Base-by-base conservation (phyloP, 2,329 filamentous ascomycete species). In the Rutstroemia sp. region DNA sequence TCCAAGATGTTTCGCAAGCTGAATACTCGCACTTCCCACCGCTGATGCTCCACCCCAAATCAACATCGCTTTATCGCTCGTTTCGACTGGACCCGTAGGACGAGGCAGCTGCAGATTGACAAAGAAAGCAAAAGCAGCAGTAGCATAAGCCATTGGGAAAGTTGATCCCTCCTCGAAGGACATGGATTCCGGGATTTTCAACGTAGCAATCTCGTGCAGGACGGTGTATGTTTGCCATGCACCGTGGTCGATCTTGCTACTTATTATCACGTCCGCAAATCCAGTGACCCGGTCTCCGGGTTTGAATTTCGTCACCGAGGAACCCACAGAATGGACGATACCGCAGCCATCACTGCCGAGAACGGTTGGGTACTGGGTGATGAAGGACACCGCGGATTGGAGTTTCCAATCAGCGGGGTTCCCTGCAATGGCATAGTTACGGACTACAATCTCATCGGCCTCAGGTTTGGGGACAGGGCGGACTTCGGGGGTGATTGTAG, bases 181-280 rank as follows among this genome's bases (percentile, higher is more conserved):
- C 30, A 68, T 60, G 17, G 14, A 55, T 23, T 64, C 60, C 2
- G 65, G 67, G 12, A 69, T 57, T 38, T 61, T 64, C 2, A 58
- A 60, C 1, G 59, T 71, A 49, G 76, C 72, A 57, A 73, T 71
- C 65, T 71, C 75, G 2, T 72, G 71, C 3, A 77, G 65, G 10
- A 77, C 63, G 3, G 71, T 75, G 1, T 63, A 63, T 44, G 76
- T 72, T 54, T 78, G 76, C 47, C 77, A 78, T 2, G 61, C 70
- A 67, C 40, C 60, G 64, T 50, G 62, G 58, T 54, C 64, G 16
- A 50, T 72, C 68, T 61, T 76, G 1, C 62, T 49, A 16, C 61
- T 64, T 34, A 64, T 50, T 76, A 79, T 62, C 80, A 80, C 6
- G 67, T 67, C 58, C 16, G 39, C 58, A 39, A 61, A 64, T 3